Evolutionary conservation across 345 rosid species (phyloP), one percentile per base, ranked within the genome.

Genomic region (Limnanthes douglasii): DNA sequence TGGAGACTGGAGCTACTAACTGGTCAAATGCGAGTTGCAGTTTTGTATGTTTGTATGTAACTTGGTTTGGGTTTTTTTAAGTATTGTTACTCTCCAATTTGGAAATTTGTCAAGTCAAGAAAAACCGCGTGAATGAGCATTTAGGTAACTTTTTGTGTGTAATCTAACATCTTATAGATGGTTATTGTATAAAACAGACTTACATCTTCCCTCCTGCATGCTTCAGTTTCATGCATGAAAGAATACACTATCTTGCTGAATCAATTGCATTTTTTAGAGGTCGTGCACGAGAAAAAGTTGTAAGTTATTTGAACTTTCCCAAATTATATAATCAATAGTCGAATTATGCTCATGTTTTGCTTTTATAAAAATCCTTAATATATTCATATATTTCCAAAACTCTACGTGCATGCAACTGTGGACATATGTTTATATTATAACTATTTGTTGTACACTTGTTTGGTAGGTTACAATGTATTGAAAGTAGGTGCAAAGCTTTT

Each of bases 231-330:
- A 85, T 90, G 99, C 99, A 85, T 61, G 99, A 90, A 68, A 80
- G 99, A 48, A 51, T 90, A 59, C 70, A 86, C 31, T 70, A 78
- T 6, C 99, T 84, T 75, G 99, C 96, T 11, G 99, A 90, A 53
- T 90, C 96, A 30, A 66, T 90, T 47, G 99, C 99, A 43, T 90
- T 90, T 70, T 90, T 90, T 73, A 96, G 99, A 54, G 99, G 99
- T 39, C 96, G 99, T 51, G 69, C 83, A 31, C 74, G 96, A 59
- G 99, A 90, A 69, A 85, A 75, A 65, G 66, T 73, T 73, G 99
- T 90, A 75, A 90, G 96, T 52, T n/a, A n/a, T n/a, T n/a, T n/a
- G n/a, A n/a, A n/a, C n/a, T n/a, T n/a, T n/a, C n/a, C n/a, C n/a
- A n/a, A n/a, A n/a, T n/a, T n/a, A n/a, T n/a, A n/a, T n/a, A n/a